phyloP scores from a whole-genome alignment of 208 protist genomes.

The Leishmania braziliensis region DNA sequence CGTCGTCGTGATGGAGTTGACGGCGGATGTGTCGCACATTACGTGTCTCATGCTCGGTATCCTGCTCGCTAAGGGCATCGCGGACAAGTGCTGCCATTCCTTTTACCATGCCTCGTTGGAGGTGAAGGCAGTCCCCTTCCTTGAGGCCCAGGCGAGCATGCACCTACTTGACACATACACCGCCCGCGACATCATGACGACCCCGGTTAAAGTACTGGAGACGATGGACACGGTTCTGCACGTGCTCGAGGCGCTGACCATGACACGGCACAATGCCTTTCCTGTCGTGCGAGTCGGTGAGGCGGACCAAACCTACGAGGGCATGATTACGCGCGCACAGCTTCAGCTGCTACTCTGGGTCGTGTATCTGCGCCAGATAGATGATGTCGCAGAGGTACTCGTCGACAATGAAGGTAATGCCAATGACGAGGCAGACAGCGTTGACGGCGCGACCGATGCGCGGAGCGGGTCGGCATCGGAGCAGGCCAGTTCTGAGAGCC shows the following conservation, averaged over 20 bases:
- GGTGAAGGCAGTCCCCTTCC: constrained; percentile 76
- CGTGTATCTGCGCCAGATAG: constrained; percentile 53
- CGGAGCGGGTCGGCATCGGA: neutral
- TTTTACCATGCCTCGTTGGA: constrained; percentile 82
- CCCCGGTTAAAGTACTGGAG: constrained; percentile 52
- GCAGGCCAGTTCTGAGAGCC: neutral
- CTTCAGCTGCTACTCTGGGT: constrained; percentile 65
- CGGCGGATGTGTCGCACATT: constrained; percentile 82
- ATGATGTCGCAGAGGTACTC: constrained; percentile 24
- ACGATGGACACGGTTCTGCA: constrained; percentile 52
- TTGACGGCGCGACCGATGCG: neutral
- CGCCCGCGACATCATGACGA: constrained; percentile 81
- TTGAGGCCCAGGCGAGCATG: constrained; percentile 57
- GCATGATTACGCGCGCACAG: constrained; percentile 53
- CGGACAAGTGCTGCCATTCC: constrained; percentile 71
- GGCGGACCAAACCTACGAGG: constrained; percentile 42
- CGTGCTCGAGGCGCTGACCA: constrained; percentile 54
- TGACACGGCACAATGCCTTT: constrained; percentile 84
- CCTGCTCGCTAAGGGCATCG: constrained; percentile 80
- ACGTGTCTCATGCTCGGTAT: constrained; percentile 87
- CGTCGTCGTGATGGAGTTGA: constrained; percentile 91
- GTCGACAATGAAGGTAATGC: constrained; percentile 2
- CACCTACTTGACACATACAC: constrained; percentile 44
- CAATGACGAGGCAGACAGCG: neutral
- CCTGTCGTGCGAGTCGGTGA: constrained; percentile 61